Base-by-base conservation (phyloP, 495 filamentous ascomycete species). In the Daldinia bambusicola region DNA sequence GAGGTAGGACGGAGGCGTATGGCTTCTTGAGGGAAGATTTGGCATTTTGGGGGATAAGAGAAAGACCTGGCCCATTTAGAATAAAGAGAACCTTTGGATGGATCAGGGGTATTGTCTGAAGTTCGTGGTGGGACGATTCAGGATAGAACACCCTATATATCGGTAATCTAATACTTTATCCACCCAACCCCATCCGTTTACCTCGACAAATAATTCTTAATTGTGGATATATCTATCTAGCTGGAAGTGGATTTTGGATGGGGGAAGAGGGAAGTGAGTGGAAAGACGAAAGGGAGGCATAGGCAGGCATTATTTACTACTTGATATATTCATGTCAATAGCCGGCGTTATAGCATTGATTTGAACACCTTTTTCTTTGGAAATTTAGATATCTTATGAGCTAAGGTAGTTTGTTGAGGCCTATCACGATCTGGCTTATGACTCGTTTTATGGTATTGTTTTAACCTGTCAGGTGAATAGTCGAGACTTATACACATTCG, bases 71-170 rank as follows among this genome's bases (percentile, higher is more conserved):
- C n/a, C 61, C 45, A 69, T 57, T 69, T 69, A 69, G 61, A 69
- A 57, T 51, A 61, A 62, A 65, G 55, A 64, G 55, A 72, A 43
- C n/a, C 34, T 16, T 51, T 40, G 66, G 55, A 53, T 65, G 56
- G 52, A 55, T 31, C 59, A 55, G 36, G 61, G 51, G 51, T 51
- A 34, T 63, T 63, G 61, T 72, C 65, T 72, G 66, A 31, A 61
- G 36, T 56, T 72, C 57, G 62, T 66, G 63, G 63, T 22, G 64
- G 64, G 64, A 72, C 69, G 69, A 72, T 61, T 72, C 63, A 72
- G 60, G 69, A 72, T 72, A 72, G 64, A 72, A 63, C 63, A 61
- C 60, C 70, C 66, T 72, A 73, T 62, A 73, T 69, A 69, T 61
- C 70, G 67, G 38, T 69, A 69, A 69, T 73, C 61, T 68, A 69